Conservation (phyloP, 768 basidiomycete genomes). For the Leccinellum luteum region DNA sequence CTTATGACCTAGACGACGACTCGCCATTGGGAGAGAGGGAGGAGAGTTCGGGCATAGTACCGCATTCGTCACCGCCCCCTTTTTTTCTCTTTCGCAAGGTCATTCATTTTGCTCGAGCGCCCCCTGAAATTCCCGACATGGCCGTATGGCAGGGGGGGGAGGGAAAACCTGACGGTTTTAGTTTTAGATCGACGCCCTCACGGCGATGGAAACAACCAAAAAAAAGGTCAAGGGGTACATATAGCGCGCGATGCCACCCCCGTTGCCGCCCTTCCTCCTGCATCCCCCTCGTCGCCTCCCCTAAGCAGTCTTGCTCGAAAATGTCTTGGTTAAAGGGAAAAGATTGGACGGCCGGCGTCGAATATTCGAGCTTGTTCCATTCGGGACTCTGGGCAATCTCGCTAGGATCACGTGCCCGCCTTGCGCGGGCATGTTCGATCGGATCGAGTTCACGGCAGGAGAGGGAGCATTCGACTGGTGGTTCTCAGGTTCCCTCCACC, state of each 20-base stretch:
- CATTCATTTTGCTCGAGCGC: constrained; percentile 9
- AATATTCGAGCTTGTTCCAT: constrained; percentile 36
- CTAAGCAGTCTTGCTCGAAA: background rate
- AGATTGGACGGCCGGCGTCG: constrained; percentile 28
- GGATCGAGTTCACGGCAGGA: constrained; percentile 4
- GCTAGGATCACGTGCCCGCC: constrained; percentile 1
- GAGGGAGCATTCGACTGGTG: background rate
- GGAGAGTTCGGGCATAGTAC: background rate
- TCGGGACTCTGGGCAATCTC: constrained; percentile 36
- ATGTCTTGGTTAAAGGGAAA: constrained; percentile 34
- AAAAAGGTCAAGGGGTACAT: constrained; percentile 19
- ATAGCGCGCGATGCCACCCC: constrained; percentile 11
- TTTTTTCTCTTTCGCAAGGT: background rate
- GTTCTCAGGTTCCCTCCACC: background rate
- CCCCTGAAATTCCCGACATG: constrained; percentile 6
- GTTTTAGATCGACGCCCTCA: constrained; percentile 1
- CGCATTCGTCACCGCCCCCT: constrained; percentile 7
- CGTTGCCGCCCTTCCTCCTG: background rate
- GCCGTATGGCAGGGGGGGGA: background rate
- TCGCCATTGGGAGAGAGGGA: background rate
- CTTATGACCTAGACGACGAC: background rate
- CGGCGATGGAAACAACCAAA: constrained; percentile 14
- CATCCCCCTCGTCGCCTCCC: background rate
- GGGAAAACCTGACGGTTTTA: background rate
- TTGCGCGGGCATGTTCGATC: constrained; percentile 8